Evolutionary conservation across 176 grass and related monocot genomes (phyloP).

Genomic region (Bolboschoenus planiculmis): DNA sequence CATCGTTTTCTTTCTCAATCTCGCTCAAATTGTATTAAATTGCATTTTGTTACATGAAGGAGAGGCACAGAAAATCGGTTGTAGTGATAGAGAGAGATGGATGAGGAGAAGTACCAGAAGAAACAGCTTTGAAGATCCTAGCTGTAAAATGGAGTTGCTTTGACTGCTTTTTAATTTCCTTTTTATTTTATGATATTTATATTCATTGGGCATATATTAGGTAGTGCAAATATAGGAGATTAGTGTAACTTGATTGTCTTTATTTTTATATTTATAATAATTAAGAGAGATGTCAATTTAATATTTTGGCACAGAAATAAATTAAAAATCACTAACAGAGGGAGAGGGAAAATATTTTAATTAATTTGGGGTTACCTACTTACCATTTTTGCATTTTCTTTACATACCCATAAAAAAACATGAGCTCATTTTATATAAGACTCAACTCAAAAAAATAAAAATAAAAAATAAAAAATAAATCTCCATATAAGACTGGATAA

Average conservation of each 20-base stretch:
- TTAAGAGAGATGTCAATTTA: not conserved
- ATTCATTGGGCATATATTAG: not conserved
- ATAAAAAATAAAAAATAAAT: no score
- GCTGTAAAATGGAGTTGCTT: not conserved
- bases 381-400: no score
- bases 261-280: not conserved
- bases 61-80: not conserved
- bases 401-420: no score
- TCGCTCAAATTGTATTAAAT: no score
- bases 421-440: no score
- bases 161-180: not conserved
- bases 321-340: not conserved
- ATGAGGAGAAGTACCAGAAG: conserved; percentile 20
- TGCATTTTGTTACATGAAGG: not conserved
- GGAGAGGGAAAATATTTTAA: not conserved
- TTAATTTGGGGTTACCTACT: no score
- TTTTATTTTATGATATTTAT: not conserved
- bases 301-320: not conserved
- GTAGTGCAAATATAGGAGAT: not conserved
- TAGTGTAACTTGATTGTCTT: not conserved
- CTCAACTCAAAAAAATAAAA: no score
- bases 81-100: not conserved
- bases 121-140: conserved; percentile 6
- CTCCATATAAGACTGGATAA: no score
- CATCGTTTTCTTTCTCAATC: no score